A percentile compares a stretch with the other conserved stretches of the same genome.
phyloP scores from a whole-genome alignment of 2,329 filamentous ascomycete genomes.

The Ceratocystis papillata region DNA sequence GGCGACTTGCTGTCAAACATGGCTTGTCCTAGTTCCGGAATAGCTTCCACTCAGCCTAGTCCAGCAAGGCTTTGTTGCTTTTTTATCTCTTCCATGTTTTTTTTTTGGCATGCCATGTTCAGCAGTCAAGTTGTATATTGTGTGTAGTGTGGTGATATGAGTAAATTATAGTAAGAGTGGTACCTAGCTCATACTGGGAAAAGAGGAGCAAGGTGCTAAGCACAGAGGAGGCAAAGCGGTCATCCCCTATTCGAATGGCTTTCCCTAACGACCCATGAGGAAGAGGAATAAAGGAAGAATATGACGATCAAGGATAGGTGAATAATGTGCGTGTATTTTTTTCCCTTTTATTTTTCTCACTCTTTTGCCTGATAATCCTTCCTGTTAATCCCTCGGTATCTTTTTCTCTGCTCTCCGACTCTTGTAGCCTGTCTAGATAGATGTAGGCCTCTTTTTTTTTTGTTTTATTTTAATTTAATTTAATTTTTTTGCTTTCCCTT shows the following conservation, averaged over 20 bases:
- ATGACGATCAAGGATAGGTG: background rate
- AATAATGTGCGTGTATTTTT: background rate
- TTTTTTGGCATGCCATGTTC: background rate
- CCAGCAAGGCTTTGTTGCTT: background rate
- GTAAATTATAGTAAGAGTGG: no score
- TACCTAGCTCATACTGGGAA: no score
- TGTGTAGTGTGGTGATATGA: no score
- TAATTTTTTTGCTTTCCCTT: background rate
- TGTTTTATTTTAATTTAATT: background rate
- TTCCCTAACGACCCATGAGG: background rate
- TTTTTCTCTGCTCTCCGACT: background rate
- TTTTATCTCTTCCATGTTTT: background rate
- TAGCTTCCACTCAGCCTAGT: background rate
- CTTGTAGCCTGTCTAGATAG: background rate
- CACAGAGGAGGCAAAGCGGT: no score
- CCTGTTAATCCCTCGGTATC: background rate
- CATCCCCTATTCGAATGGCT: no score
- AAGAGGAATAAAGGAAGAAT: background rate
- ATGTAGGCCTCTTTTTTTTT: background rate
- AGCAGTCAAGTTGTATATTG: no score
- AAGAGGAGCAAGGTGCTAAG: no score
- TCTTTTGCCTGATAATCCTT: background rate
- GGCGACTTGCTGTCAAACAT: slow-evolving; percentile 10
- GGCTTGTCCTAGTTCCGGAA: slow-evolving; percentile 4
- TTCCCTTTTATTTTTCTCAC: background rate